Percentiles rank a stretch among this genome's conserved stretches.
Evolutionary conservation across 2,329 filamentous ascomycete species (phyloP).

Genomic region (Alternaria sp.): DNA sequence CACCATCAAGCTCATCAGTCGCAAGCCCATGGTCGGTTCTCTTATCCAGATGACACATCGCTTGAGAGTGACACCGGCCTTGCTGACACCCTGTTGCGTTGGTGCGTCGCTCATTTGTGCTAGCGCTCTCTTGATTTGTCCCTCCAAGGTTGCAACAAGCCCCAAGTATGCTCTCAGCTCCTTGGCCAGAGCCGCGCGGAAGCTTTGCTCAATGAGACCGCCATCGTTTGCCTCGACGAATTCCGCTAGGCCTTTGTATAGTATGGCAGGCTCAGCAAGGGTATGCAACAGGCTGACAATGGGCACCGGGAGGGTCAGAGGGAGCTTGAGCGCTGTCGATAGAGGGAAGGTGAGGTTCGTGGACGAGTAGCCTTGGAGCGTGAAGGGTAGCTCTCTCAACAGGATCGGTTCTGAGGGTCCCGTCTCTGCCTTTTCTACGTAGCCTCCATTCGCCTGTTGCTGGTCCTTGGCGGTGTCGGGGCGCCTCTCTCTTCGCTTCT

Average conservation of each 20-base stretch:
- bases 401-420: constrained; percentile 57
- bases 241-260: constrained; percentile 81
- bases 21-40: constrained; percentile 93
- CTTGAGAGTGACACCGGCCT: constrained; percentile 91
- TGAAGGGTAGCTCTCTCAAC: constrained; percentile 82
- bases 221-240: constrained; percentile 85
- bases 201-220: constrained; percentile 89
- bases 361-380: constrained; percentile 89
- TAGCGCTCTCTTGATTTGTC: constrained; percentile 86
- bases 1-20: constrained; percentile 92
- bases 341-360: constrained; percentile 80
- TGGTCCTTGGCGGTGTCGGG: constrained; percentile 39
- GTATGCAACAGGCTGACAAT: constrained; percentile 88
- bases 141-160: constrained; percentile 89
- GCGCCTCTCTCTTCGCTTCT: constrained; percentile 41
- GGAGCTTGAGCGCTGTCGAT: constrained; percentile 76
- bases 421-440: constrained; percentile 22
- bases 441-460: constrained; percentile 20
- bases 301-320: constrained; percentile 80
- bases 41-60: constrained; percentile 96
- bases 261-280: constrained; percentile 89
- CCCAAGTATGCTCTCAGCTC: constrained; percentile 91
- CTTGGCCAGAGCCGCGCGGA: constrained; percentile 83
- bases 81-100: constrained; percentile 76
- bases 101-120: constrained; percentile 74